phyloP scores from a whole-genome alignment of 176 grass and related monocot genomes.

The Pontederia crassipes region DNA sequence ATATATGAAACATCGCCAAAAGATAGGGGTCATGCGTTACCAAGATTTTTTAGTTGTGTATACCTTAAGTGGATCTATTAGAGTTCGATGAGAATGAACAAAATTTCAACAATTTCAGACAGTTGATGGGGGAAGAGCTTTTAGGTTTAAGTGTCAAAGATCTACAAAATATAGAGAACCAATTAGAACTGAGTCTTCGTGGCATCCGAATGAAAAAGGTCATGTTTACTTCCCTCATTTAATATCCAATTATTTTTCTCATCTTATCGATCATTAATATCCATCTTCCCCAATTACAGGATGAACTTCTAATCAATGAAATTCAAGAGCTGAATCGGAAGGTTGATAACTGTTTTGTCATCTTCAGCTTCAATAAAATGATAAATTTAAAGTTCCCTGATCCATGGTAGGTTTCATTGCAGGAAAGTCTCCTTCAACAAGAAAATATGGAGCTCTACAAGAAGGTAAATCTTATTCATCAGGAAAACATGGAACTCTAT shows the following conservation, averaged over 20 bases:
- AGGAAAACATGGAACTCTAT: slow-evolving; percentile 26
- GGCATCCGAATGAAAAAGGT: slow-evolving; percentile 35
- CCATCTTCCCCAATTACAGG: slow-evolving; percentile 1
- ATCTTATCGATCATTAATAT: neutral
- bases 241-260: neutral
- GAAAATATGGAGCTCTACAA: slow-evolving; percentile 27
- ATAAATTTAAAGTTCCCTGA: neutral
- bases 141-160: slow-evolving; percentile 21
- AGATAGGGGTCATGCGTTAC: no score
- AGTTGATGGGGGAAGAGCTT: slow-evolving; percentile 39
- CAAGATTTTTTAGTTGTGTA: no score
- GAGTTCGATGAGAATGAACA: neutral
- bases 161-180: slow-evolving; percentile 34
- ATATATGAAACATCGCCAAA: no score
- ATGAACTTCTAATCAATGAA: slow-evolving; percentile 22
- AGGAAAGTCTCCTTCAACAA: slow-evolving; percentile 28
- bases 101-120: slow-evolving; percentile 13
- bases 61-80: no score
- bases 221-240: neutral
- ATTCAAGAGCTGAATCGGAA: slow-evolving; percentile 21
- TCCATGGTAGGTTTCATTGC: slow-evolving; percentile 1
- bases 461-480: slow-evolving; percentile 19
- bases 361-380: neutral
- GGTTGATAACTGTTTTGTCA: neutral
- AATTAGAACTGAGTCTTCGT: slow-evolving; percentile 27